These are phyloP conservation scores for Entoloma clypeatum DNA, from an alignment of 1,284 basidiomycete genomes.

Conservation along the genomic window DNA sequence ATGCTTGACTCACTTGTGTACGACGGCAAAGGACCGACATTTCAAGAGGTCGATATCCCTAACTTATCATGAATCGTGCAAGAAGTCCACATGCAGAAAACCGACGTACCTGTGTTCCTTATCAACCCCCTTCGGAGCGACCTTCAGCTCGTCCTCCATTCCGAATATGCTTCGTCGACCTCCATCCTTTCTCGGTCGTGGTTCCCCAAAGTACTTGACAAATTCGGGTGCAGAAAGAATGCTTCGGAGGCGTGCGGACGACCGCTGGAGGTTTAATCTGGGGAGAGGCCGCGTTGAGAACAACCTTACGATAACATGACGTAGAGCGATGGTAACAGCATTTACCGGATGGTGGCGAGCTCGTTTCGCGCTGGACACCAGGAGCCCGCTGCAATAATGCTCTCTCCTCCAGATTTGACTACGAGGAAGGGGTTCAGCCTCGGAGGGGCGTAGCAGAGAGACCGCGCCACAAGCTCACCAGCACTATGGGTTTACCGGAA, in stretches of 20 bases:
- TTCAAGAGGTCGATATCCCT: slow-evolving; percentile 87
- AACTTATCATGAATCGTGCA: slow-evolving; percentile 2
- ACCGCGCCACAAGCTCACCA: slow-evolving; percentile 14
- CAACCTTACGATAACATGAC: neutral
- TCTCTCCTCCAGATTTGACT: slow-evolving; percentile 71
- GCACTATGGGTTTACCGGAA: slow-evolving; percentile 12
- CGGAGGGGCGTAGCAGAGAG: neutral
- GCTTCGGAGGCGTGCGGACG: slow-evolving; percentile 60
- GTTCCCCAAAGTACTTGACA: slow-evolving; percentile 67
- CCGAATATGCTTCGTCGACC: slow-evolving; percentile 75
- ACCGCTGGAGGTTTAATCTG: slow-evolving; percentile 63
- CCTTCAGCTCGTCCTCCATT: slow-evolving; percentile 76
- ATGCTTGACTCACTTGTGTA: slow-evolving; percentile 49
- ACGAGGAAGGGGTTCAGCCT: neutral
- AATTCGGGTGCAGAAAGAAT: slow-evolving; percentile 66
- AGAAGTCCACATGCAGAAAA: slow-evolving; percentile 1
- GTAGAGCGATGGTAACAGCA: slow-evolving; percentile 3
- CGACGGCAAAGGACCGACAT: slow-evolving; percentile 75
- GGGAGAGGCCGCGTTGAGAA: neutral
- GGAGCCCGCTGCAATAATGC: slow-evolving; percentile 72
- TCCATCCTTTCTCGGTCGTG: slow-evolving; percentile 60
- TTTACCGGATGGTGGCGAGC: slow-evolving; percentile 67
- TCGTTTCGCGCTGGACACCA: slow-evolving; percentile 86
- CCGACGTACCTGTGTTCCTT: slow-evolving; percentile 68
- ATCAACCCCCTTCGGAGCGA: slow-evolving; percentile 83